Evolutionary conservation across 2,329 filamentous ascomycete species (phyloP), one percentile per base, ranked within the genome.

Genomic region (Clarireedia homoeocarpa): DNA sequence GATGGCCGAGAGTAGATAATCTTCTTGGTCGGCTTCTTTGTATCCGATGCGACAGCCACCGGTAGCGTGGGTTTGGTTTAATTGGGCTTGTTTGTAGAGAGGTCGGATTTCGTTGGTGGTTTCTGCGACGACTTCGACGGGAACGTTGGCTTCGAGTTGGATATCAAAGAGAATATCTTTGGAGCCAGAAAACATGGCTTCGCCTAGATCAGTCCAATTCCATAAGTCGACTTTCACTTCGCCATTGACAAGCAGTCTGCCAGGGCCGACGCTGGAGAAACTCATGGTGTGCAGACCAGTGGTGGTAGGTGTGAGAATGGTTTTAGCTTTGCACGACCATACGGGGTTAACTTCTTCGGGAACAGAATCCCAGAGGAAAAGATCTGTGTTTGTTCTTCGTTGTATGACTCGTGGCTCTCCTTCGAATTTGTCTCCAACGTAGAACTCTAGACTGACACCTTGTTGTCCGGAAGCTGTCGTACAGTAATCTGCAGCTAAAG

Each of bases 41-140:
- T 86, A 88, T 0, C 86, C 86, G 51, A 89, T 84, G 3, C 86
- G 80, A 63, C 85, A 87, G 2, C 85, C 85, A 15, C 85, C 85
- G 59, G 87, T 87, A 57, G 82, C 82, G 67, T 88, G 80, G 6
- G 81, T 83, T 27, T 51, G 54, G 17, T 58, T 75, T 77, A 69
- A 71, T 77, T 69, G 72, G 78, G 65, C 80, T 72, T 84, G 80
- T 66, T 85, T 85, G 26, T 75, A 75, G 39, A 79, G 62, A 4
- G 81, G 85, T 24, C 80, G 81, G 30, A 85, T 77, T 65, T 86
- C 84, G 67, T 83, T 85, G 17, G 82, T 87, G 67, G 83, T 84
- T 66, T 86, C 80, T 26, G 84, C 77, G 20, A 80, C 76, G 44
- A 89, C 75, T 59, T 85, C 78, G 26, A 86, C 75, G 0, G 82